Evolutionary conservation across 192 early-diverging fungal genomes (phyloP), one percentile per base, ranked within the genome.

Genomic region (Cetraspora pellucida): DNA sequence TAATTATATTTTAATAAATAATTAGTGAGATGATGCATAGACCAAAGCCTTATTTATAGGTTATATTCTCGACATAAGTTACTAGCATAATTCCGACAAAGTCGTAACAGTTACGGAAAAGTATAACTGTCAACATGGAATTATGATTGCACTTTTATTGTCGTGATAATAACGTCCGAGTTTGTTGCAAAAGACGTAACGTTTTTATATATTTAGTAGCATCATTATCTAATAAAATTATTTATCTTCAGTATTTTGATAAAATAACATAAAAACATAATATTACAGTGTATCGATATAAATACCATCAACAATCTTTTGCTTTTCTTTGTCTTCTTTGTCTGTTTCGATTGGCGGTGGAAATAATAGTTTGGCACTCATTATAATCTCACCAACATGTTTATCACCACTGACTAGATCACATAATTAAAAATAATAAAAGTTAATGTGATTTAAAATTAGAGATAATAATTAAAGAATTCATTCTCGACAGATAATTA

Each of bases 361-460:
- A 43, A 55, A 72, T 57, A 72, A 57, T 43, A 72, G 23, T 72
- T 72, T 72, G 16, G 70, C 52, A 55, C 46, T 57, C 70, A 72
- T 72, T 72, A 72, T 72, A 23, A 72, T 72, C 6, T 72, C 52
- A 28, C 70, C 17, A 57, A 72, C 70, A 43, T 55, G 43, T 37
- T 72, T 72, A 55, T 72, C 70, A 8, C 70, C 70, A 14, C 30
- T 17, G 21, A 72, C 70, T 72, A 57, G 10, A 72, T n/a, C 23
- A 10, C 16, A 25, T 60, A 4, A 16, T 60, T 10, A 16, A 65
- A 44, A 16, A n/a, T 7, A 37, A 30, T 63, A 13, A 28, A 0
- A 31, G 31, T 43, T 44, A 65, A 54, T 30, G 30, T n/a, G 11
- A 54, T 50, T n/a, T 9, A 37, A 52, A n/a, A 23, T 21, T 28